Conservation (phyloP, 306 rosid species). For the Malus sieversii region DNA sequence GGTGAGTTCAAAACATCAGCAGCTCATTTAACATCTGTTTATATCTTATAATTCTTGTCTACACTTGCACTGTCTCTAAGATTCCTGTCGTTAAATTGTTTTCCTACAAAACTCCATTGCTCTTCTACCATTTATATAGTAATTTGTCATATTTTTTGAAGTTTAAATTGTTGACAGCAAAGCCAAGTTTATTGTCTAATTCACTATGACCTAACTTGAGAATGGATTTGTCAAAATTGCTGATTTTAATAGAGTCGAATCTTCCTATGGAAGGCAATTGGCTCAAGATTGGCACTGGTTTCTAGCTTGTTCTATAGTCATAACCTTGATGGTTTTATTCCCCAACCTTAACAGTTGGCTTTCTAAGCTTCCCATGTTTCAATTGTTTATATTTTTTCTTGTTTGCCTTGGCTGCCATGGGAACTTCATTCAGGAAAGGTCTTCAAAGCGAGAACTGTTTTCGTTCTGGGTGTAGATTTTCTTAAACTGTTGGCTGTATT, state of each 20-base stretch:
- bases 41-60: neutral
- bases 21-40: neutral
- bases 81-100: neutral
- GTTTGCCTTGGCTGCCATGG: slow-evolving; percentile 12
- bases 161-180: neutral
- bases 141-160: neutral
- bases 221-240: neutral
- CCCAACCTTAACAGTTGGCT: neutral
- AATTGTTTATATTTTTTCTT: neutral
- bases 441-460: neutral
- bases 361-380: neutral
- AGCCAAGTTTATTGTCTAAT: neutral
- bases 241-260: neutral
- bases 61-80: neutral
- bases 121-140: neutral
- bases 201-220: neutral
- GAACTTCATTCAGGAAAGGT: neutral
- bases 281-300: neutral
- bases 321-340: neutral
- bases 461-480: slow-evolving; percentile 14
- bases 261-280: neutral
- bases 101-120: neutral
- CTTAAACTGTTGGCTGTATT: slow-evolving; percentile 25
- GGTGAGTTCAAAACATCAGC: slow-evolving; percentile 46
- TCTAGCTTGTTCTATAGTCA: neutral